These are phyloP conservation scores for Macrolepiota fuliginosa DNA, from an alignment of 768 basidiomycete species.

Conservation along the genomic window DNA sequence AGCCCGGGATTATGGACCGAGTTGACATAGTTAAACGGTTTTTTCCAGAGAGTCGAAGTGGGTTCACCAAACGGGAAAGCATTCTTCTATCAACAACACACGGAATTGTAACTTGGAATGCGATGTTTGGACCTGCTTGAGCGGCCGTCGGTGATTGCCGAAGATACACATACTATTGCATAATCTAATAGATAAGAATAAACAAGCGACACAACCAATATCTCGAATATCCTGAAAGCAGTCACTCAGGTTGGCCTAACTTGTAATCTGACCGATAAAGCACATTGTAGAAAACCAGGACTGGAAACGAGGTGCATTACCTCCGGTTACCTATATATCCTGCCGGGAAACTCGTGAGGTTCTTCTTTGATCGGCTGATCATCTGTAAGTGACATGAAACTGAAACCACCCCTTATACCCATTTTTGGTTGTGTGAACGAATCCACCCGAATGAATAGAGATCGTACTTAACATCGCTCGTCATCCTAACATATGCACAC, in stretches of 20 bases:
- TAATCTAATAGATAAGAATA: no score
- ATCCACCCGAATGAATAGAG: background rate
- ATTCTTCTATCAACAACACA: background rate
- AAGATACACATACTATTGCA: background rate
- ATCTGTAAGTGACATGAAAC: slow-evolving; percentile 1
- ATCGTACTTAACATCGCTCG: background rate
- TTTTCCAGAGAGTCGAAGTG: slow-evolving; percentile 11
- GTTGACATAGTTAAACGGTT: slow-evolving; percentile 5
- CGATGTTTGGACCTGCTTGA: slow-evolving; percentile 6
- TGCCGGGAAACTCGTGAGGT: background rate
- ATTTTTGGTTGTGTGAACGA: slow-evolving; percentile 2
- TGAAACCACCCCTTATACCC: slow-evolving; percentile 3
- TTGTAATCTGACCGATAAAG: no score
- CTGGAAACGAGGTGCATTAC: background rate
- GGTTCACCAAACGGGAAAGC: slow-evolving; percentile 11
- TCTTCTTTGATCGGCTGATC: slow-evolving; percentile 5
- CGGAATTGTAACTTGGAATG: background rate
- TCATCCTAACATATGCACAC: background rate
- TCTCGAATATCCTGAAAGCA: no score
- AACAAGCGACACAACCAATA: no score
- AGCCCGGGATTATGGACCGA: slow-evolving; percentile 31
- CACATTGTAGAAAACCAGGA: background rate
- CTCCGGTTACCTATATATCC: background rate
- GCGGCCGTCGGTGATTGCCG: slow-evolving; percentile 6
- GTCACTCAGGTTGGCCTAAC: no score